These are phyloP conservation scores for Xylaria cubensis DNA, from an alignment of 495 filamentous ascomycete genomes.

Conservation along the genomic window DNA sequence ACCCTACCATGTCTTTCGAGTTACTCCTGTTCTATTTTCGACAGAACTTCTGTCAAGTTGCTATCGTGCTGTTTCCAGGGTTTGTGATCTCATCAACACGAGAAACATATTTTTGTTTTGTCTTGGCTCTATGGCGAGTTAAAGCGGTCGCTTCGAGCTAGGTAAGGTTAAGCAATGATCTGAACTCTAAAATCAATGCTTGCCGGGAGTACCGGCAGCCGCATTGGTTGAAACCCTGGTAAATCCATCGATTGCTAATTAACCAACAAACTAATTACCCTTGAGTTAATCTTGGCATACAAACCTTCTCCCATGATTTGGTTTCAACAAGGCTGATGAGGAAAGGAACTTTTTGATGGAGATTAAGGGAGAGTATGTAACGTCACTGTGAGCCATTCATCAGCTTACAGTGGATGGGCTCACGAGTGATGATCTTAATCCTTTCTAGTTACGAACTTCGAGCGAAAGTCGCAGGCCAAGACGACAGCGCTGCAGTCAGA, in stretches of 20 bases:
- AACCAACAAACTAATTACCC: neutral
- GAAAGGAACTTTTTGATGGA: neutral
- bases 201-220: neutral
- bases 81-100: conserved; percentile 1
- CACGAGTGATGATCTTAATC: neutral
- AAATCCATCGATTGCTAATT: neutral
- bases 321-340: neutral
- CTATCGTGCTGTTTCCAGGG: neutral
- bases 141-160: neutral
- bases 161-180: conserved; percentile 19
- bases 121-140: conserved; percentile 13
- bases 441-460: neutral
- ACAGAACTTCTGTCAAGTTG: neutral
- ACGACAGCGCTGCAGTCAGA: neutral
- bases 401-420: neutral
- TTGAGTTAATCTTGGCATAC: neutral
- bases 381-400: neutral
- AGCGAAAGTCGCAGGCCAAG: conserved; percentile 12
- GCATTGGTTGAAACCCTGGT: neutral
- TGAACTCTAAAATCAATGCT: neutral
- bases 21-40: neutral
- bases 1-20: neutral
- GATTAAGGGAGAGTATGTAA: neutral
- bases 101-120: neutral
- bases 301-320: neutral